phyloP scores from a whole-genome alignment of 176 grass and related monocot species.

The Triticum urartu region DNA sequence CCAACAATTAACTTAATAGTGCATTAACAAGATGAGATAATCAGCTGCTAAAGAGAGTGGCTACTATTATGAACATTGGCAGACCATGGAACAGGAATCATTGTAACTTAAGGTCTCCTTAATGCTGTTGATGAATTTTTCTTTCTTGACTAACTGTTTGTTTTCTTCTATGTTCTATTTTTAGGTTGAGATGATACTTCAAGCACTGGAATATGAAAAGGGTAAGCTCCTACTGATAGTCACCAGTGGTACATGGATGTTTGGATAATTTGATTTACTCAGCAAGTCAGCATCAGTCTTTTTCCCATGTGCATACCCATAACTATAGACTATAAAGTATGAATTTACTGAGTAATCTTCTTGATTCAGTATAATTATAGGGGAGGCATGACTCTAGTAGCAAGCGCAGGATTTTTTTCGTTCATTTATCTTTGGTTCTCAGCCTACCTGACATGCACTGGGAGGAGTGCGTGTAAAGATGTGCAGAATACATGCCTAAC shows the following conservation, averaged over 20 bases:
- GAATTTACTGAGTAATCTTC: background rate
- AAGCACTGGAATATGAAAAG: constrained; percentile 91
- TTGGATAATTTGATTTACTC: background rate
- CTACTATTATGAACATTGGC: background rate
- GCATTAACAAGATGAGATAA: background rate
- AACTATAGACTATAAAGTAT: background rate
- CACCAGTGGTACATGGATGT: background rate
- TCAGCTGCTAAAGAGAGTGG: background rate
- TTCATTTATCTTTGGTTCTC: background rate
- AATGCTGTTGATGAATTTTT: background rate
- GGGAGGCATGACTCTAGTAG: background rate
- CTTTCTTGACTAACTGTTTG: background rate
- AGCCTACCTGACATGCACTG: background rate
- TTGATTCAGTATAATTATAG: background rate
- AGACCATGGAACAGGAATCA: background rate
- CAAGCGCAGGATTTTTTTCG: background rate
- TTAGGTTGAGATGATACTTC: constrained; percentile 99
- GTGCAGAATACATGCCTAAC: background rate
- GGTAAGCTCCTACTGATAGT: constrained; percentile 42
- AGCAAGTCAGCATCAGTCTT: background rate
- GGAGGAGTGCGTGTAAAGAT: constrained; percentile 7
- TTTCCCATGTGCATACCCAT: constrained; percentile 10
- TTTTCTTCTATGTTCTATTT: constrained; percentile 44
- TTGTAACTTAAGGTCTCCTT: background rate
- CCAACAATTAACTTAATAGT: background rate